Evolutionary conservation across 805 yeast genomes (phyloP), one percentile per base, ranked within the genome.

Genomic region (Saccharomycopsis capsularis): DNA sequence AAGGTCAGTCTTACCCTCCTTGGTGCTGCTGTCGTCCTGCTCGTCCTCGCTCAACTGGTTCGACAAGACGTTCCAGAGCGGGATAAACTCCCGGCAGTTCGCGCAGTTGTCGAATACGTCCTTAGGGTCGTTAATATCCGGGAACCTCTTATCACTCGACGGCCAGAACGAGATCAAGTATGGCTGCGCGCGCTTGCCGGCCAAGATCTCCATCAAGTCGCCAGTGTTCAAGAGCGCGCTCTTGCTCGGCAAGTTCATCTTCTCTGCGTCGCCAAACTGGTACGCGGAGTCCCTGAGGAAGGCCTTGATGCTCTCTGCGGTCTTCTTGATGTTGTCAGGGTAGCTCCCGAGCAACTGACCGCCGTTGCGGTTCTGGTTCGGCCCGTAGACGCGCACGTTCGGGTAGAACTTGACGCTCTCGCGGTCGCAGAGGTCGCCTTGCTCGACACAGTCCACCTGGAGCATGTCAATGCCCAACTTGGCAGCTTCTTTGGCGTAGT

Each of bases 391-490:
- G 47, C 83, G 70, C 36, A 91, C 65, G 19, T 74, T 68, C 4
- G 99, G 99, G 61, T 76, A 90, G n/a, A 68, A 74, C 18, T 50
- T 57, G 48, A 91, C 75, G 2, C 73, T 71, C 63, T 86, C 85
- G 22, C 79, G 68, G 6, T 66, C 69, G 65, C 99, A 93, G 46
- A 93, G 68, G 62, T 91, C 98, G 11, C 95, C 96, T 59, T 82
- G 75, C 42, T 78, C 86, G 6, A 85, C 75, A 67, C 99, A 93
- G 64, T 93, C 80, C 32, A 93, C 95, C 60, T 85, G 91, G 50
- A 78, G 72, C 73, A 89, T 75, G 19, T 70, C 69, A 15, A 82
- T 69, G 2, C 70, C 69, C 44, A 75, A 56, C 6, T 64, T 56
- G 16, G 67, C 60, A 40, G 74, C 72, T 35, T 76, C 80, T 7